phyloP scores from a whole-genome alignment of 2,329 filamentous ascomycete species.

The Sphaerulina vaccinii region DNA sequence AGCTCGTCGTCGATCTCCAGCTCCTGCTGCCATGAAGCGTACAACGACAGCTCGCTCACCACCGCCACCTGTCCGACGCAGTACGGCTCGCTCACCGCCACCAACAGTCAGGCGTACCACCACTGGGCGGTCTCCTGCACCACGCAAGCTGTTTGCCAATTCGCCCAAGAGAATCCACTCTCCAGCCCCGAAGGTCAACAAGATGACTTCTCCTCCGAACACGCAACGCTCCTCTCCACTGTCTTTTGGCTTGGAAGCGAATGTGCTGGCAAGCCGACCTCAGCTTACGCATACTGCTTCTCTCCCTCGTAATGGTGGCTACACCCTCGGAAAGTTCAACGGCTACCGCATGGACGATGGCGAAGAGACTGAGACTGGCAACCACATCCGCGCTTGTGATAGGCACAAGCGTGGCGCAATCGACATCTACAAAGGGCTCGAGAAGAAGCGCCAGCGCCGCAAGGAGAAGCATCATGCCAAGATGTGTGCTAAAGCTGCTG shows the following conservation, averaged over 20 bases:
- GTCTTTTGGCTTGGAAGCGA: constrained; percentile 42
- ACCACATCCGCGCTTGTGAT: constrained; percentile 41
- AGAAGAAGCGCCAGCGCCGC: constrained; percentile 88
- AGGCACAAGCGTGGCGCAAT: constrained; percentile 86
- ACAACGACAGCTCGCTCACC: constrained; percentile 44
- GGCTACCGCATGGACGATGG: constrained; percentile 40
- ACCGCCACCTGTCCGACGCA: constrained; percentile 26
- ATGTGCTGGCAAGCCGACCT: constrained; percentile 59
- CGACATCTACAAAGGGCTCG: constrained; percentile 94
- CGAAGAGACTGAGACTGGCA: constrained; percentile 35
- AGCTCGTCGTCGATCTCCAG: constrained; percentile 39
- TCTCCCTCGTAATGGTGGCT: constrained; percentile 73
- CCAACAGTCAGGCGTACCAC: constrained; percentile 17
- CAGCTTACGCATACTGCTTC: constrained; percentile 78
- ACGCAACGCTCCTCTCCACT: constrained; percentile 47
- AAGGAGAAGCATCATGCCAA: constrained; percentile 91
- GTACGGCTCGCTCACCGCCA: constrained; percentile 20
- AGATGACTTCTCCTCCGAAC: constrained; percentile 66
- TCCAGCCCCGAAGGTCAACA: constrained; percentile 35
- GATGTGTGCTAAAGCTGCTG: constrained; percentile 78
- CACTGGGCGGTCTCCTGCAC: constrained; percentile 42
- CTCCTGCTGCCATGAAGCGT: constrained; percentile 43
- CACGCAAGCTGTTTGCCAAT: constrained; percentile 62
- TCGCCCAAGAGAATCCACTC: constrained; percentile 65
- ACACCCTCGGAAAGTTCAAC: constrained; percentile 45